These are phyloP conservation scores for Solanum pennellii DNA, from an alignment of 257 asterid genomes.

Conservation along the genomic window DNA sequence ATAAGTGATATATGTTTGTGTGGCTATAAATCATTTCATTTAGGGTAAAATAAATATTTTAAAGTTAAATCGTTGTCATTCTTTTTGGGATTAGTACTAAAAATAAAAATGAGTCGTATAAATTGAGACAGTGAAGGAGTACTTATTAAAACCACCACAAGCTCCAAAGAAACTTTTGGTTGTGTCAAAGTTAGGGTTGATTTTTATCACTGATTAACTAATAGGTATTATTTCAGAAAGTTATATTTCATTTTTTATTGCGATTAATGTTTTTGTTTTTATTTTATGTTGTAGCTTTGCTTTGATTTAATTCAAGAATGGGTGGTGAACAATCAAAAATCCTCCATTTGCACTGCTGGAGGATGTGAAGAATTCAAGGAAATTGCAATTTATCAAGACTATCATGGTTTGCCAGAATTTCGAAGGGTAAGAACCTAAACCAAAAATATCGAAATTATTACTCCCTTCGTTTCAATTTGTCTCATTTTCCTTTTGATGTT, in stretches of 20 bases:
- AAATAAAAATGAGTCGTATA: too few relatives aligned
- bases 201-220: too few relatives aligned
- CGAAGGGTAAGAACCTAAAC: background rate
- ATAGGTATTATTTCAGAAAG: too few relatives aligned
- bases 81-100: too few relatives aligned
- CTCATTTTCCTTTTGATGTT: background rate
- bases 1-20: too few relatives aligned
- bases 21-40: too few relatives aligned
- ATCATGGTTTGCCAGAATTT: conserved; percentile 5
- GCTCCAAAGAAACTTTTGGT: background rate
- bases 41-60: too few relatives aligned
- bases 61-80: too few relatives aligned
- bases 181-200: background rate
- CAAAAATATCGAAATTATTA: background rate
- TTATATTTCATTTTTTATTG: background rate
- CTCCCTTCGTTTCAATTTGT: background rate
- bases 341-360: conserved; percentile 1
- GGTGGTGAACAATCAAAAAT: conserved; percentile 6
- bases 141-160: background rate
- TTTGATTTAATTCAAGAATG: conserved; percentile 4
- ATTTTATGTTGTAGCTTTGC: background rate
- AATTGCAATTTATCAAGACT: conserved; percentile 7
- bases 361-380: background rate
- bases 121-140: too few relatives aligned
- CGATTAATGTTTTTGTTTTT: background rate